A percentile compares a stretch with the other conserved stretches of the same genome.
Evolutionary conservation across 2,329 filamentous ascomycete species (phyloP).

Genomic region (Aspergillus fumigatus): DNA sequence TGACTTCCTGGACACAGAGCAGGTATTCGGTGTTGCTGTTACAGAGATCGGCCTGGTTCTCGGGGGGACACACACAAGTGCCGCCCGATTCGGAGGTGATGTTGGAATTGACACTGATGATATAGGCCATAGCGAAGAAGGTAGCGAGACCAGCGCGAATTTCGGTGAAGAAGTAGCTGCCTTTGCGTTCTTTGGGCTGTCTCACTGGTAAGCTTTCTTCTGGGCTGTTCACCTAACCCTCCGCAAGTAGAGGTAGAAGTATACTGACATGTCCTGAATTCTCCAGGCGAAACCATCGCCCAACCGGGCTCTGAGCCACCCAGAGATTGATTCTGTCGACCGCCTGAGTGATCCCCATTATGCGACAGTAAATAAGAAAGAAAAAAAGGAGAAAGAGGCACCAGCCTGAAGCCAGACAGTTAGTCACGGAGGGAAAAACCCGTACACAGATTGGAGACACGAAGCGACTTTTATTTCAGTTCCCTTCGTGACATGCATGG

Average conservation of each 20-base stretch:
- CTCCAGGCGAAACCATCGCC: constrained; percentile 73
- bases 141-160: constrained; percentile 77
- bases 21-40: constrained; percentile 44
- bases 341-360: constrained; percentile 16
- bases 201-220: not conserved
- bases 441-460: not conserved
- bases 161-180: constrained; percentile 76
- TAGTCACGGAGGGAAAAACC: not conserved
- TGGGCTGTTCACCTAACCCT: constrained; percentile 10
- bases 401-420: constrained; percentile 1
- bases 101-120: constrained; percentile 63
- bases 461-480: not conserved
- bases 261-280: constrained; percentile 72
- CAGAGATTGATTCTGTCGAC: constrained; percentile 25
- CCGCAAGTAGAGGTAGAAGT: not conserved
- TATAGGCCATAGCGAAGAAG: constrained; percentile 78
- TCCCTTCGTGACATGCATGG: not conserved
- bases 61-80: constrained; percentile 66
- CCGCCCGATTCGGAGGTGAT: constrained; percentile 70
- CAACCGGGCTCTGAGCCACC: constrained; percentile 62
- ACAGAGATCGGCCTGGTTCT: constrained; percentile 43
- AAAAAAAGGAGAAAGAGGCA: not conserved
- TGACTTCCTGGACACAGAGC: constrained; percentile 52
- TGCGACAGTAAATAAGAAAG: not conserved
- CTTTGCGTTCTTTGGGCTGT: constrained; percentile 66